Conservation (phyloP, 352 stramenopile species). For the Blastocystis hominis region DNA sequence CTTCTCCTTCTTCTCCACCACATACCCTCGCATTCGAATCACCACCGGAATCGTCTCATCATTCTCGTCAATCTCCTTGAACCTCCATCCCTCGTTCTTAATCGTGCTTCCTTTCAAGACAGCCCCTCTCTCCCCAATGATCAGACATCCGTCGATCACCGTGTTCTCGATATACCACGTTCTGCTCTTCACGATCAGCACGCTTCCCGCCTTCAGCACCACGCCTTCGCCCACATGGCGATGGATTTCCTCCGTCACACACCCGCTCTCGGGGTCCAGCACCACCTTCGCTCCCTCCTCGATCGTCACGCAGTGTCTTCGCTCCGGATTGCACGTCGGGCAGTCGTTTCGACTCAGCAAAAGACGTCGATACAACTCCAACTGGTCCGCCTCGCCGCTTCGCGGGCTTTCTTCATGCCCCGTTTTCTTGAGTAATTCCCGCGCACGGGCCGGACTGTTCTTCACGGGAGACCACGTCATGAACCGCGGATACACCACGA, state of each 20-base stretch:
- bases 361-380: neutral
- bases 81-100: constrained; percentile 67
- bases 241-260: constrained; percentile 64
- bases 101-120: constrained; percentile 67
- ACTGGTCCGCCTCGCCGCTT: neutral
- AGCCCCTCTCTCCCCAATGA: constrained; percentile 67
- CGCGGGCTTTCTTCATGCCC: neutral
- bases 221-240: constrained; percentile 66
- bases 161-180: constrained; percentile 69
- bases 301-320: constrained; percentile 61
- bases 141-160: constrained; percentile 68
- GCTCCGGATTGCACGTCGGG: neutral
- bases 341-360: neutral
- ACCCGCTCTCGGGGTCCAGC: neutral
- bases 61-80: constrained; percentile 59
- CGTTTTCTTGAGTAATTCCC: neutral
- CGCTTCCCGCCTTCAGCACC: constrained; percentile 66
- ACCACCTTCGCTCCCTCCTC: constrained; percentile 59
- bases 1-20: constrained; percentile 59
- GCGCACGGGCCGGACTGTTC: neutral
- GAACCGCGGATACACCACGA: neutral
- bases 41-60: constrained; percentile 47
- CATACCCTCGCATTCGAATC: constrained; percentile 58
- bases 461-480: neutral
- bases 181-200: constrained; percentile 68